Evolutionary conservation across 176 grass and related monocot genomes (phyloP).

Genomic region (Carex pumila): DNA sequence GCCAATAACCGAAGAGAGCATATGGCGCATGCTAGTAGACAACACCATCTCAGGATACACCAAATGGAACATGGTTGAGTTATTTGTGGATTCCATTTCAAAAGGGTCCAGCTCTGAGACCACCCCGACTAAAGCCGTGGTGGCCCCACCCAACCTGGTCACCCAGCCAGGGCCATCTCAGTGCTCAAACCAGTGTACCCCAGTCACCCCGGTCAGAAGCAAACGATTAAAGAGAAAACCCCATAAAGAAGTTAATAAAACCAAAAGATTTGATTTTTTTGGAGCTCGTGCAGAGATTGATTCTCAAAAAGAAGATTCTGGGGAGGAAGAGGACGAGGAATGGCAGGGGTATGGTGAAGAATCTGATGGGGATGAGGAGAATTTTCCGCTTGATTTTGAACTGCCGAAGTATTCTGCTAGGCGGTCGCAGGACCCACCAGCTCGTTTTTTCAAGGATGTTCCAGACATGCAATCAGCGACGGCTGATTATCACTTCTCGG

Average conservation of each 20-base stretch:
- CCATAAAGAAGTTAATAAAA: neutral
- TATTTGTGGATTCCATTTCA: neutral
- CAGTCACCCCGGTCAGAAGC: neutral
- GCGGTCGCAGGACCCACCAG: conserved; percentile 1
- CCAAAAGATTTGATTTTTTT: neutral
- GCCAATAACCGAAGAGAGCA: neutral
- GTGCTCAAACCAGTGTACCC: neutral
- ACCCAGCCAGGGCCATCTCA: neutral
- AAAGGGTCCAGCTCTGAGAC: neutral
- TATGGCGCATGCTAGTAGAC: conserved; percentile 6
- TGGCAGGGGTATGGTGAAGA: neutral
- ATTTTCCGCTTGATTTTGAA: neutral
- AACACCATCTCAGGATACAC: conserved; percentile 8
- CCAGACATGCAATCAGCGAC: conserved; percentile 6
- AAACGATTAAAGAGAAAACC: neutral
- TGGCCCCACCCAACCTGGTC: neutral
- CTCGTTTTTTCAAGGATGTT: conserved; percentile 9
- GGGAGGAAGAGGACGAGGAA: neutral
- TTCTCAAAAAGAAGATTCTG: neutral
- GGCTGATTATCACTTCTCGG: neutral
- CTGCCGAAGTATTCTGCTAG: conserved; percentile 14
- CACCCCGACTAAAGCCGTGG: neutral
- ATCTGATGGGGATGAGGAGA: neutral
- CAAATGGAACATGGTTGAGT: conserved; percentile 14
- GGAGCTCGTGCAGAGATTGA: neutral